phyloP scores from a whole-genome alignment of 2,329 filamentous ascomycete genomes.

The Monilinia polystroma region DNA sequence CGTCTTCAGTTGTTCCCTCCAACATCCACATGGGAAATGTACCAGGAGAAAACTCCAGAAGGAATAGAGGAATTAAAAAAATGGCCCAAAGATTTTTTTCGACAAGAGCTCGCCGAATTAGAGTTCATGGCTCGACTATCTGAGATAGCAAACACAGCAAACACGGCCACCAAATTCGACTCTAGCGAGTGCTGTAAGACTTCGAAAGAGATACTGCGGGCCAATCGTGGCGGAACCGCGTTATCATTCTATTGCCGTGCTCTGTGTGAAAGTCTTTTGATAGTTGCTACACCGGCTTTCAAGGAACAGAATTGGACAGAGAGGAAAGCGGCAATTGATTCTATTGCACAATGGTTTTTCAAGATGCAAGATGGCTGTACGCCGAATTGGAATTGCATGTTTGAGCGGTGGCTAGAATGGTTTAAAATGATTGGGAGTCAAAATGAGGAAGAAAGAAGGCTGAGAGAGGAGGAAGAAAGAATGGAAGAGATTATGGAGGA shows the following conservation, averaged over 20 bases:
- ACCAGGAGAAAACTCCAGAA: background rate
- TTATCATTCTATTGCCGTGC: constrained; percentile 7
- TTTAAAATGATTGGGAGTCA: background rate
- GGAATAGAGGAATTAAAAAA: background rate
- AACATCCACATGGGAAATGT: background rate
- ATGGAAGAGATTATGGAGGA: background rate
- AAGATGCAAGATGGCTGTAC: background rate
- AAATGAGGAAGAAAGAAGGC: background rate
- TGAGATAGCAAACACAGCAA: background rate
- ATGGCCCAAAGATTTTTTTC: background rate
- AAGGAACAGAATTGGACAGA: background rate
- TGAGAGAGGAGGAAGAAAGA: background rate
- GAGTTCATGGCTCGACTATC: background rate
- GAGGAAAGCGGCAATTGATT: background rate
- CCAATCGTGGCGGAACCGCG: background rate
- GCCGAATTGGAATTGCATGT: background rate
- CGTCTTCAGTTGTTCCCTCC: constrained; percentile 14
- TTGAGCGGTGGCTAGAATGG: background rate
- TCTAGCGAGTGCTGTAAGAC: background rate
- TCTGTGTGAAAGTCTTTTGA: background rate
- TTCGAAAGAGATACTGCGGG: background rate
- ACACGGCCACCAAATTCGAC: background rate
- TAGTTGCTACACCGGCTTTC: background rate
- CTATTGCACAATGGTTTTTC: background rate
- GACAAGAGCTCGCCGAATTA: background rate